These are phyloP conservation scores for Fonsecaea monophora DNA, from an alignment of 2,329 filamentous ascomycete genomes.

Conservation along the genomic window DNA sequence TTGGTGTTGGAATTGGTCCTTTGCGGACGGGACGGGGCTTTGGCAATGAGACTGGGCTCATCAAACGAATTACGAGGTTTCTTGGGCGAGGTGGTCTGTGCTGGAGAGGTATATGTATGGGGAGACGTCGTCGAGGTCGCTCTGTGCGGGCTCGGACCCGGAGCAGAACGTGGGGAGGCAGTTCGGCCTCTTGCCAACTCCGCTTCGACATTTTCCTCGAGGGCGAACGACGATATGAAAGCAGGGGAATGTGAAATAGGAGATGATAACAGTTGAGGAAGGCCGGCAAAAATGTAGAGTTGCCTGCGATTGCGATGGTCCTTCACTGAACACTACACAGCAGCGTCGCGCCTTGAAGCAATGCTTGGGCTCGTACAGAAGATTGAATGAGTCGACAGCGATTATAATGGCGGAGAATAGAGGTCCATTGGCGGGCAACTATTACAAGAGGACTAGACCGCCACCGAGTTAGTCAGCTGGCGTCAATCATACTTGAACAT, in stretches of 20 bases:
- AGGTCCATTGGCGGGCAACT: not conserved
- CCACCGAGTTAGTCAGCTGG: not conserved
- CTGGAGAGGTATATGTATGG: slow-evolving; percentile 32
- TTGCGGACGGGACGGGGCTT: slow-evolving; percentile 31
- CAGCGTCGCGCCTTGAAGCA: not conserved
- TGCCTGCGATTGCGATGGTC: not conserved
- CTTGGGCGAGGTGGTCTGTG: slow-evolving; percentile 35
- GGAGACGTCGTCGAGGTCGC: slow-evolving; percentile 31
- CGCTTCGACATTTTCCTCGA: slow-evolving; percentile 38
- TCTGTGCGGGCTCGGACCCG: slow-evolving; percentile 21
- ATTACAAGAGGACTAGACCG: not conserved
- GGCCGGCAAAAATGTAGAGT: not conserved
- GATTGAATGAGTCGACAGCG: not conserved
- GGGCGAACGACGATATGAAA: not conserved
- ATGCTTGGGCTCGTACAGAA: not conserved
- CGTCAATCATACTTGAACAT: not conserved
- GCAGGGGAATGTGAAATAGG: not conserved
- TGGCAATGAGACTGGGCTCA: slow-evolving; percentile 33
- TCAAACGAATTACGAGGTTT: slow-evolving; percentile 37
- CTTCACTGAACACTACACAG: not conserved
- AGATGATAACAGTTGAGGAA: not conserved
- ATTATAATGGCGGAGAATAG: not conserved
- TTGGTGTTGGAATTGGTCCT: slow-evolving; percentile 34
- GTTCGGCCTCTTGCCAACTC: slow-evolving; percentile 40
- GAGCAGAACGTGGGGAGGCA: slow-evolving; percentile 37